Evolutionary conservation across 768 basidiomycete genomes (phyloP).

Genomic region (Trametes meyenii): DNA sequence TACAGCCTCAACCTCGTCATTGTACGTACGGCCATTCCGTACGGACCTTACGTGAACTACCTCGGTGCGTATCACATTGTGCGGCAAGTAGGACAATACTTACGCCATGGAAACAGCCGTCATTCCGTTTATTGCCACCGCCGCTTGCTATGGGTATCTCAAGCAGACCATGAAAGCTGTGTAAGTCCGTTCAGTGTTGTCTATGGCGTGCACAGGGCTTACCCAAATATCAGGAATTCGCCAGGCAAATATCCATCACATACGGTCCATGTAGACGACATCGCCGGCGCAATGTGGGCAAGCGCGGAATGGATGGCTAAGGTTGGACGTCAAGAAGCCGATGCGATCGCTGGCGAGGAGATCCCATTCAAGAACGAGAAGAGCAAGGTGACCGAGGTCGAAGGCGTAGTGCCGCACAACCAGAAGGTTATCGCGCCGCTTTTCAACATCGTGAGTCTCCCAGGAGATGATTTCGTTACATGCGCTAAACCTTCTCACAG

Average conservation of each 20-base stretch:
- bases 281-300: conserved; percentile 78
- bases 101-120: conserved; percentile 49
- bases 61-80: conserved; percentile 21
- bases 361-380: conserved; percentile 74
- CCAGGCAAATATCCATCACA: conserved; percentile 76
- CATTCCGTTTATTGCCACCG: conserved; percentile 66
- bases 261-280: conserved; percentile 78
- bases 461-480: background rate
- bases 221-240: conserved; percentile 58
- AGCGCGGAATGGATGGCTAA: conserved; percentile 75
- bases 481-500: conserved; percentile 37
- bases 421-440: conserved; percentile 68
- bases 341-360: conserved; percentile 65
- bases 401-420: conserved; percentile 59
- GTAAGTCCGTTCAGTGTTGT: conserved; percentile 43
- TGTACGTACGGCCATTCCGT: conserved; percentile 71
- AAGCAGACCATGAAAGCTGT: conserved; percentile 86
- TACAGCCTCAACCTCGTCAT: conserved; percentile 79
- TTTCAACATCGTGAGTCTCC: conserved; percentile 71
- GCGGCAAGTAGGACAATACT: background rate
- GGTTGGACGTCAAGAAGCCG: conserved; percentile 61
- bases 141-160: conserved; percentile 79
- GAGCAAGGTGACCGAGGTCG: conserved; percentile 62
- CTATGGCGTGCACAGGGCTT: conserved; percentile 19
- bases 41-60: conserved; percentile 79